phyloP scores from a whole-genome alignment of 1,284 basidiomycete species.

The Trichosporon ovoides region DNA sequence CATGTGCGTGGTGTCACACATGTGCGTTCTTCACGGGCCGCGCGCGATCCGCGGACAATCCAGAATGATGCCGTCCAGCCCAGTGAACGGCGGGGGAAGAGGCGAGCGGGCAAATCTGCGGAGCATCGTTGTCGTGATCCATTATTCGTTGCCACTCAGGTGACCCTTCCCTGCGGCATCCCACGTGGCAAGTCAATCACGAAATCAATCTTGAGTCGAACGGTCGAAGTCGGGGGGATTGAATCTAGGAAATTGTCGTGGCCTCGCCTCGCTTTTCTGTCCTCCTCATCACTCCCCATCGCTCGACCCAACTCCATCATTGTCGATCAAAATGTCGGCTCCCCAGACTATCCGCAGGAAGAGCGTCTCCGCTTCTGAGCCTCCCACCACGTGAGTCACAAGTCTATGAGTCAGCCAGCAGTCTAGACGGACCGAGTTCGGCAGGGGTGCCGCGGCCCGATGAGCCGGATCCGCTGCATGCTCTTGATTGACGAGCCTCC shows the following conservation, averaged over 20 bases:
- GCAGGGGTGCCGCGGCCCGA: too few relatives aligned
- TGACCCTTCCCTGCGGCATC: background rate
- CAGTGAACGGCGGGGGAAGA: background rate
- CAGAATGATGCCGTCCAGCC: too few relatives aligned
- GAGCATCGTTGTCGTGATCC: too few relatives aligned
- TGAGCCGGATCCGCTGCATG: too few relatives aligned
- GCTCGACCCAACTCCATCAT: background rate
- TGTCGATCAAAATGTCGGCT: constrained; percentile 7
- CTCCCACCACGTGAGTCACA: constrained; percentile 37
- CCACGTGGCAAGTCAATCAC: constrained; percentile 3
- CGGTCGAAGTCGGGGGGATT: background rate
- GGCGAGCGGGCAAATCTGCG: background rate
- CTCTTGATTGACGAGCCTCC: too few relatives aligned
- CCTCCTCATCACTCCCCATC: background rate
- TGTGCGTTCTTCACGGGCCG: too few relatives aligned
- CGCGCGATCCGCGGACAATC: too few relatives aligned
- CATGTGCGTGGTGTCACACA: background rate
- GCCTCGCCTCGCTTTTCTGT: background rate
- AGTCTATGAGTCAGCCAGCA: background rate
- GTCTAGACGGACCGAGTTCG: background rate
- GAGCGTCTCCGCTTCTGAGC: constrained; percentile 42
- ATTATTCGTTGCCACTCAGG: background rate
- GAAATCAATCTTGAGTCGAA: constrained; percentile 5
- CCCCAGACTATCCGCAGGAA: constrained; percentile 22
- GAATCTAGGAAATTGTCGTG: constrained; percentile 6